Conservation (phyloP, 2,329 filamentous ascomycete species). For the Trichophyton rubrum region DNA sequence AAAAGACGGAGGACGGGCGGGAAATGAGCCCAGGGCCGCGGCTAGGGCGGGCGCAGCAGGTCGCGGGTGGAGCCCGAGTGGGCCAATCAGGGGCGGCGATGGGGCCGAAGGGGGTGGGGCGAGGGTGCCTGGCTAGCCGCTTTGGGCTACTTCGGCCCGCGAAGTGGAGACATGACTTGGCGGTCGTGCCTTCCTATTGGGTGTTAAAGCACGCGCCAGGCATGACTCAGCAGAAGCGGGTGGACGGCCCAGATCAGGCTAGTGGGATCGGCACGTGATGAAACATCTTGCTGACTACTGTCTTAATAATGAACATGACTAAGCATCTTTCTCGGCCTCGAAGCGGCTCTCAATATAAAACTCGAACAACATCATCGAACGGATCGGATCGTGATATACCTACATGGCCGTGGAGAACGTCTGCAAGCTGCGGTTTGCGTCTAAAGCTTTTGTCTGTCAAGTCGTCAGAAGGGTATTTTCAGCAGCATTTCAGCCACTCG, state of each 20-base stretch:
- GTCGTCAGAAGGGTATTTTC: too few relatives aligned
- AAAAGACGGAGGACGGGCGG: neutral
- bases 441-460: too few relatives aligned
- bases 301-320: too few relatives aligned
- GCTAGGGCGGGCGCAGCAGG: neutral
- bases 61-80: neutral
- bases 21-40: conserved; percentile 2
- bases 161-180: neutral
- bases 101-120: neutral
- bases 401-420: too few relatives aligned
- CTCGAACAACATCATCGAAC: too few relatives aligned
- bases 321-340: too few relatives aligned
- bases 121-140: neutral
- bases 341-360: too few relatives aligned
- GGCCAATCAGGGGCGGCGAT: neutral
- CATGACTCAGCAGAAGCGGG: neutral
- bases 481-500: too few relatives aligned
- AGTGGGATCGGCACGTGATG: neutral
- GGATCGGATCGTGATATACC: too few relatives aligned
- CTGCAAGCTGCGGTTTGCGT: too few relatives aligned
- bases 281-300: neutral
- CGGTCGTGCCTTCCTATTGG: neutral
- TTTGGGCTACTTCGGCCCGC: conserved; percentile 1
- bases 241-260: neutral
- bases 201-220: neutral